These are phyloP conservation scores for Claviceps arundinis DNA, from an alignment of 2,329 filamentous ascomycete species.

Conservation along the genomic window DNA sequence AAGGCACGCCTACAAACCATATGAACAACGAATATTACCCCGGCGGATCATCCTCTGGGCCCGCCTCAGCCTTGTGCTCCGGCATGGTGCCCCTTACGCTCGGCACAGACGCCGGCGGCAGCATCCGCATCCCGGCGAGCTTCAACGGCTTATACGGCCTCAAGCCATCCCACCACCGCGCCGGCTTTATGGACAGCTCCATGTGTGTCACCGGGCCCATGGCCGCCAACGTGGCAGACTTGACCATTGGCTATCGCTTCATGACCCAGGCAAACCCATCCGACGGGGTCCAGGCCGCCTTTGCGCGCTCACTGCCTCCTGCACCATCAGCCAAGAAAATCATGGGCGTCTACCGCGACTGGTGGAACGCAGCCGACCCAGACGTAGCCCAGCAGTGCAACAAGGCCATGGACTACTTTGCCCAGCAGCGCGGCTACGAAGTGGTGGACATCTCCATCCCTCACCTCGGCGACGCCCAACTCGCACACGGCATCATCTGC, in stretches of 20 bases:
- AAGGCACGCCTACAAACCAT: constrained; percentile 66
- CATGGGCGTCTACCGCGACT: constrained; percentile 56
- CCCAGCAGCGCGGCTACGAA: constrained; percentile 33
- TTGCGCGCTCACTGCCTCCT: constrained; percentile 42
- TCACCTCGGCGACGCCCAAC: constrained; percentile 54
- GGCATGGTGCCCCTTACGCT: constrained; percentile 64
- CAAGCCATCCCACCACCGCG: constrained; percentile 63
- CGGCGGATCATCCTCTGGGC: constrained; percentile 69
- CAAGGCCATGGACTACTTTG: constrained; percentile 44
- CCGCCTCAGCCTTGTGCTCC: constrained; percentile 53
- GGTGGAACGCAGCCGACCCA: constrained; percentile 39
- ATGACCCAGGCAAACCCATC: constrained; percentile 61
- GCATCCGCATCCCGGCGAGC: constrained; percentile 56
- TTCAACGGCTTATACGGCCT: constrained; percentile 75
- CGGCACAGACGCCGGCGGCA: constrained; percentile 65
- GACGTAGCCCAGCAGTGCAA: constrained; percentile 50
- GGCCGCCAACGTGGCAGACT: constrained; percentile 60
- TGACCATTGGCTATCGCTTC: constrained; percentile 69
- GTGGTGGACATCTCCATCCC: constrained; percentile 52
- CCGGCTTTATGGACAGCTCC: constrained; percentile 40
- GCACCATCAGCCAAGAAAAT: constrained; percentile 35
- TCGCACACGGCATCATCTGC: constrained; percentile 66
- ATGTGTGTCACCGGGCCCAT: constrained; percentile 61
- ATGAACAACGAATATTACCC: constrained; percentile 66
- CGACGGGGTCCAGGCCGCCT: constrained; percentile 46